A percentile compares a stretch with the other conserved stretches of the same genome.
These are phyloP conservation scores for Cladosporium oxysporum DNA, from an alignment of 2,329 filamentous ascomycete genomes.

Conservation along the genomic window DNA sequence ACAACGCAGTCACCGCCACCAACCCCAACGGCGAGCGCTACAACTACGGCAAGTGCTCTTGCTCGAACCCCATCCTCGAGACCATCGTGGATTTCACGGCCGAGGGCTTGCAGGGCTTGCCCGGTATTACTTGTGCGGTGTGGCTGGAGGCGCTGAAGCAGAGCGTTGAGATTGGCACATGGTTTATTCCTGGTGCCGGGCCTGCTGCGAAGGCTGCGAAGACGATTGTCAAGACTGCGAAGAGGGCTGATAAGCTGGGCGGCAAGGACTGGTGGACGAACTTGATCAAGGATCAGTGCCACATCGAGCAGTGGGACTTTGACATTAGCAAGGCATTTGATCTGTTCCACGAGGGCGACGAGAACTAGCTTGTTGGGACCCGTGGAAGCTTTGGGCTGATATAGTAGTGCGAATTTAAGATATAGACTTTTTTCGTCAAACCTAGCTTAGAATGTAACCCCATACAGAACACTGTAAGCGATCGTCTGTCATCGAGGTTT, in stretches of 20 bases:
- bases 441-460: no score
- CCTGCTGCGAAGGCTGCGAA: slow-evolving; percentile 10
- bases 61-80: slow-evolving; percentile 3
- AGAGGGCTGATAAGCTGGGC: slow-evolving; percentile 6
- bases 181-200: neutral
- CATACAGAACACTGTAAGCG: no score
- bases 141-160: slow-evolving; percentile 13
- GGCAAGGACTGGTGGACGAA: slow-evolving; percentile 7
- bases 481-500: no score
- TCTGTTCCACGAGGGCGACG: slow-evolving; percentile 3
- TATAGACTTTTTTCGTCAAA: no score
- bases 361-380: neutral
- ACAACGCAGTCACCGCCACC: neutral
- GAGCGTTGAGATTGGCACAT: neutral
- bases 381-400: neutral
- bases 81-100: slow-evolving; percentile 4
- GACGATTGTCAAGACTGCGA: slow-evolving; percentile 6
- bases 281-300: slow-evolving; percentile 8
- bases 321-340: slow-evolving; percentile 13
- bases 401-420: no score
- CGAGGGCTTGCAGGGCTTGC: neutral
- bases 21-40: slow-evolving; percentile 16
- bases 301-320: slow-evolving; percentile 14
- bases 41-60: slow-evolving; percentile 6
- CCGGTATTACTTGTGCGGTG: neutral